These are phyloP conservation scores for Trifolium subterraneum DNA, from an alignment of 306 rosid genomes.

Conservation along the genomic window DNA sequence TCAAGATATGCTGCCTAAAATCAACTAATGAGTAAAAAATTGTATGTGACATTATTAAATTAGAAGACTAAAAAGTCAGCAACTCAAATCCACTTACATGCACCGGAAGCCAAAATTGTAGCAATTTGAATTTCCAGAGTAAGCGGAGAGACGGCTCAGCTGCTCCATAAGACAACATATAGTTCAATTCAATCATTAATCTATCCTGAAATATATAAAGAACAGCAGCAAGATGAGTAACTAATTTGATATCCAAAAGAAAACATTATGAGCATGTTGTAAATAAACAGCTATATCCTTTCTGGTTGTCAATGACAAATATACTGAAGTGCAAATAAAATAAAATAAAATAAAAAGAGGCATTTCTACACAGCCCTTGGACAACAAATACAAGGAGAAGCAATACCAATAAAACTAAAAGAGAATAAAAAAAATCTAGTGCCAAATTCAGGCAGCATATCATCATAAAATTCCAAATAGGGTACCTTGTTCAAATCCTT, in stretches of 20 bases:
- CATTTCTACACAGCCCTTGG: slow-evolving; percentile 34
- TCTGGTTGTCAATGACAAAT: slow-evolving; percentile 22
- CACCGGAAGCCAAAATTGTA: slow-evolving; percentile 68
- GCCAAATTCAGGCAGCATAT: slow-evolving; percentile 37
- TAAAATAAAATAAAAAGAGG: neutral
- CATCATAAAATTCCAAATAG: slow-evolving; percentile 33
- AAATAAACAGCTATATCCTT: slow-evolving; percentile 18
- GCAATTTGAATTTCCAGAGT: slow-evolving; percentile 81
- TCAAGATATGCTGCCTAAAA: slow-evolving; percentile 85
- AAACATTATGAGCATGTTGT: neutral
- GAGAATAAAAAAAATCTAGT: slow-evolving; percentile 11
- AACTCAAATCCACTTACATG: slow-evolving; percentile 63
- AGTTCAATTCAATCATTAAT: slow-evolving; percentile 84
- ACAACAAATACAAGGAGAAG: slow-evolving; percentile 26
- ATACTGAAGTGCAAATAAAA: slow-evolving; percentile 4
- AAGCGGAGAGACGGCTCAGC: slow-evolving; percentile 73
- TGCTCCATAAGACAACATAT: slow-evolving; percentile 95
- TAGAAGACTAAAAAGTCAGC: slow-evolving; percentile 14
- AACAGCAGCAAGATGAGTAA: slow-evolving; percentile 37
- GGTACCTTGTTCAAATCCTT: slow-evolving; percentile 48
- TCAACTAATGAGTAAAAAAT: slow-evolving; percentile 45
- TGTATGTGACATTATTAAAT: slow-evolving; percentile 25
- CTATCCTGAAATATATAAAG: slow-evolving; percentile 60
- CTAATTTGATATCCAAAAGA: slow-evolving; percentile 38
- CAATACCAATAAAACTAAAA: slow-evolving; percentile 26